Conservation (phyloP, 495 filamentous ascomycete genomes). For the Trichocladium antarcticum region DNA sequence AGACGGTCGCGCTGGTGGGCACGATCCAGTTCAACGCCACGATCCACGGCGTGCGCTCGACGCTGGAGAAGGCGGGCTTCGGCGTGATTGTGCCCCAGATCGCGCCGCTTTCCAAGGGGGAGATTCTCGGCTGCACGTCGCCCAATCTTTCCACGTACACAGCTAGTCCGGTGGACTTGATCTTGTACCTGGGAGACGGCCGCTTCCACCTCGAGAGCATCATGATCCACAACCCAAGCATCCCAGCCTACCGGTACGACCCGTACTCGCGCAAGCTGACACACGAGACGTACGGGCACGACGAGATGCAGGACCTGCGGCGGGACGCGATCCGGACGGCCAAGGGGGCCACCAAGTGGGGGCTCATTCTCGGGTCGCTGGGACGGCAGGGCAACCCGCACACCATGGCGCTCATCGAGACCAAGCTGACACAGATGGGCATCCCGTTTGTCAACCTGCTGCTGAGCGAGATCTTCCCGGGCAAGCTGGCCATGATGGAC, state of each 20-base stretch:
- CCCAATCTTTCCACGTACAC: slow-evolving; percentile 50
- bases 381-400: slow-evolving; percentile 93
- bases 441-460: slow-evolving; percentile 74
- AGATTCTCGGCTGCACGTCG: slow-evolving; percentile 92
- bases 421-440: slow-evolving; percentile 51
- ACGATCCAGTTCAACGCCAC: slow-evolving; percentile 99
- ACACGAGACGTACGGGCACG: slow-evolving; percentile 77
- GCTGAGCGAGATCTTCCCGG: slow-evolving; percentile 89
- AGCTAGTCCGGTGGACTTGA: slow-evolving; percentile 51
- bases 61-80: slow-evolving; percentile 73
- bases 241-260: slow-evolving; percentile 93
- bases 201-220: slow-evolving; percentile 94
- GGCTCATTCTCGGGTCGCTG: slow-evolving; percentile 83
- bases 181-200: slow-evolving; percentile 91
- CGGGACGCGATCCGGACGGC: slow-evolving; percentile 65
- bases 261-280: slow-evolving; percentile 89
- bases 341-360: slow-evolving; percentile 72
- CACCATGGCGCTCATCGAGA: slow-evolving; percentile 77
- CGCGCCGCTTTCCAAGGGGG: slow-evolving; percentile 79
- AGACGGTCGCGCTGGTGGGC: slow-evolving; percentile 83
- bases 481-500: slow-evolving; percentile 79
- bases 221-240: slow-evolving; percentile 92
- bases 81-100: slow-evolving; percentile 81
- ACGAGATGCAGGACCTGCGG: slow-evolving; percentile 74
- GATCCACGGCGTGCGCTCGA: slow-evolving; percentile 65